phyloP scores from a whole-genome alignment of 163 green algal species.

The Scenedesmus sp. region DNA sequence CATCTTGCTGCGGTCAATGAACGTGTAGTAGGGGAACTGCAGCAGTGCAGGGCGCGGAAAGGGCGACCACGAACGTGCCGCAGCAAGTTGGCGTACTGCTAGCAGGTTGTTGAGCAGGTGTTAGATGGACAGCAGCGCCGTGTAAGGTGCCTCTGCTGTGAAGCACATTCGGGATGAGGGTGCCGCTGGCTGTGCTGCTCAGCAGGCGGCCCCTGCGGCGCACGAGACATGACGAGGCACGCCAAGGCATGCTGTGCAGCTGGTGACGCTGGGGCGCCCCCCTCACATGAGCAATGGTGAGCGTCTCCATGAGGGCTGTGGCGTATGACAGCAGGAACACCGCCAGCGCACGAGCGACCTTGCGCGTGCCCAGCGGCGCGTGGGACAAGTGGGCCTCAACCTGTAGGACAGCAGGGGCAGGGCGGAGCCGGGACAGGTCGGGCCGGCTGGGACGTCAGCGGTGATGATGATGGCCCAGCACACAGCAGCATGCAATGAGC shows the following conservation, averaged over 20 bases:
- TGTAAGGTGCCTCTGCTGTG: not conserved
- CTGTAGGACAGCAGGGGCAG: constrained; percentile 42
- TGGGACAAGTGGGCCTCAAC: constrained; percentile 56
- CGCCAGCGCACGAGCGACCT: constrained; percentile 58
- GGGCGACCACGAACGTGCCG: not conserved
- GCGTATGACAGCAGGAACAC: constrained; percentile 92
- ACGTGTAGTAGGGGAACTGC: constrained; percentile 96
- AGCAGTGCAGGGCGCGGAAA: not conserved
- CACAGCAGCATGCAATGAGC: not conserved
- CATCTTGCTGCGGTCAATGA: constrained; percentile 83
- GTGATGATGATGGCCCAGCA: not conserved
- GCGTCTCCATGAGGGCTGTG: constrained; percentile 95
- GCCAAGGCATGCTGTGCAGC: not conserved
- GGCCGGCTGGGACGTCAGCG: not conserved
- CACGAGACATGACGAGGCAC: not conserved
- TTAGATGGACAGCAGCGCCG: not conserved
- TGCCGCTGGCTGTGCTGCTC: not conserved
- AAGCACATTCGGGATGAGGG: not conserved
- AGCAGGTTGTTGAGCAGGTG: not conserved
- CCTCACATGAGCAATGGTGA: constrained; percentile 94
- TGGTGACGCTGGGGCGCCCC: not conserved
- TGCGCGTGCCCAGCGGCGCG: constrained; percentile 36
- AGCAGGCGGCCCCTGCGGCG: not conserved
- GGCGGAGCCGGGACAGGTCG: too few species aligned
- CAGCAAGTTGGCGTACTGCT: not conserved